phyloP scores from a whole-genome alignment of 2,329 filamentous ascomycete genomes.

The Chaetomium sp. region DNA sequence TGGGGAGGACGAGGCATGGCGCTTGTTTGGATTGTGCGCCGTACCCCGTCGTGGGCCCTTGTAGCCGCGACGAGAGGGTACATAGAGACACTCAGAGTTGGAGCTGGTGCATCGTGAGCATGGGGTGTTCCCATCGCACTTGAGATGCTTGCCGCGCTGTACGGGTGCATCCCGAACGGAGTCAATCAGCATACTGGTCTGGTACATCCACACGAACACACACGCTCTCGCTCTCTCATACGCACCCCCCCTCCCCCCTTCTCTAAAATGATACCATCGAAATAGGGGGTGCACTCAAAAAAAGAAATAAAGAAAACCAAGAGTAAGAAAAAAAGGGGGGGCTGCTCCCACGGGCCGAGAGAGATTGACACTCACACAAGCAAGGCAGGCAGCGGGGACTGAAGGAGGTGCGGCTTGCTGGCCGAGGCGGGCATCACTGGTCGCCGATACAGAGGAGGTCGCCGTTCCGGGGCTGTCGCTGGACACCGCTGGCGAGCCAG shows the following conservation, averaged over 20 bases:
- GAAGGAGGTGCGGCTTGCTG: conserved; percentile 19
- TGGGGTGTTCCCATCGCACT: conserved; percentile 65
- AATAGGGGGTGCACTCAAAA: conserved; percentile 3
- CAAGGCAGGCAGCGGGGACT: conserved; percentile 47
- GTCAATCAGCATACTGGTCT: conserved; percentile 5
- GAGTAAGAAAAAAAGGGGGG: conserved; percentile 5
- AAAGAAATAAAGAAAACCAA: conserved; percentile 3
- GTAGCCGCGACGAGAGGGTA: conserved; percentile 68
- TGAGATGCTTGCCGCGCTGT: conserved; percentile 61
- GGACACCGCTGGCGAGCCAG: conserved; percentile 23
- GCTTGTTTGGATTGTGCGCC: conserved; percentile 43
- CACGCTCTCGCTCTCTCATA: no score
- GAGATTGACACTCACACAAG: conserved; percentile 40
- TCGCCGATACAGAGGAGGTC: conserved; percentile 23
- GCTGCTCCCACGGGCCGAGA: background rate
- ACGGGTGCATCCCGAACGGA: conserved; percentile 4
- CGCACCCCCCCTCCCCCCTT: no score
- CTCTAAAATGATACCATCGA: no score
- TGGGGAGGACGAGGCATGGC: conserved; percentile 44
- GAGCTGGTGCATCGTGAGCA: conserved; percentile 60
- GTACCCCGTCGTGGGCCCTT: conserved; percentile 55
- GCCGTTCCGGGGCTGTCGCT: conserved; percentile 25
- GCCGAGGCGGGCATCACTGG: conserved; percentile 17
- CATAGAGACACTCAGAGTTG: conserved; percentile 60
- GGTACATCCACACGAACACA: no score